These are phyloP conservation scores for Debaryomycetaceae sp. DNA, from an alignment of 1,139 yeast genomes.

Conservation along the genomic window DNA sequence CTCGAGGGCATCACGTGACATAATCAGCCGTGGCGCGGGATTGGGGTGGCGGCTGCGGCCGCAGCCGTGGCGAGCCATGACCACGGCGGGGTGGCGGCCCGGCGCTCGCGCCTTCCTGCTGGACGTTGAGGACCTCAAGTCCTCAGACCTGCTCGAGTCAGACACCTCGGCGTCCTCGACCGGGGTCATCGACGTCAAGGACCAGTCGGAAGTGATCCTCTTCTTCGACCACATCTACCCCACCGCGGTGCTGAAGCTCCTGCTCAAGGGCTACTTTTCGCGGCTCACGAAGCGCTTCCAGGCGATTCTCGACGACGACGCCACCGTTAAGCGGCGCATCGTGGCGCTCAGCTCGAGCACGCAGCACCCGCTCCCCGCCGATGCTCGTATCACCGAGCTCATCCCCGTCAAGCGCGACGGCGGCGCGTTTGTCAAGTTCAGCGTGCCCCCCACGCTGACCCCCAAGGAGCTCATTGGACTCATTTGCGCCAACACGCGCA, in stretches of 20 bases:
- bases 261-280: constrained; percentile 19
- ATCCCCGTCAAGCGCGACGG: constrained; percentile 81
- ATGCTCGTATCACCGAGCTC: constrained; percentile 32
- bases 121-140: constrained; percentile 30
- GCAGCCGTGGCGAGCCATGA: no score
- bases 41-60: neutral
- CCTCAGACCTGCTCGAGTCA: constrained; percentile 27
- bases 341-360: constrained; percentile 17
- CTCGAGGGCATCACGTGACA: no score
- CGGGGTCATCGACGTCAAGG: constrained; percentile 37
- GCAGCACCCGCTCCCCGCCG: constrained; percentile 27
- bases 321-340: constrained; percentile 20
- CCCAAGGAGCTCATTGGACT: constrained; percentile 47
- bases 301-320: constrained; percentile 13
- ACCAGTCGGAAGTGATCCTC: constrained; percentile 28
- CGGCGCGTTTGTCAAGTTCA: constrained; percentile 83
- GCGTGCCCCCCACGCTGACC: constrained; percentile 48
- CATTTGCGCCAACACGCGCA: constrained; percentile 46
- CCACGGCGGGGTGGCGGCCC: no score
- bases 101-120: constrained; percentile 17
- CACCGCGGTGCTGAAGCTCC: constrained; percentile 19
- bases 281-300: no score
- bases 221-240: constrained; percentile 40
- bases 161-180: constrained; percentile 38
- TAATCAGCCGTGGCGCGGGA: constrained; percentile 1